Conservation (phyloP, 495 filamentous ascomycete species). For the Aspergillus hancockii region DNA sequence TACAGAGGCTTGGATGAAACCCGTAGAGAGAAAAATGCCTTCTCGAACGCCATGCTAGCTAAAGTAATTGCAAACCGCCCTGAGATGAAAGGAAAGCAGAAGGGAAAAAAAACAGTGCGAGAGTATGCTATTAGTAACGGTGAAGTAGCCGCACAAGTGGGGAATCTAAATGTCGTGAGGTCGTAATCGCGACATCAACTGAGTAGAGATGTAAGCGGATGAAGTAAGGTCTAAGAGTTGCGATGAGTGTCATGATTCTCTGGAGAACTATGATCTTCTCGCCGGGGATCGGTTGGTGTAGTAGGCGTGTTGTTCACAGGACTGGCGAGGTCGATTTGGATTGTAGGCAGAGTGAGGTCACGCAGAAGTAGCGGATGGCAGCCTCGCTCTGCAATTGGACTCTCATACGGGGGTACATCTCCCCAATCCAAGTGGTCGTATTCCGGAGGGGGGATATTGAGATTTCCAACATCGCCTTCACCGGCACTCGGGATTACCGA, state of each 20-base stretch:
- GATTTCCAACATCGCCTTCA: constrained; percentile 39
- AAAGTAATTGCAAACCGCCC: constrained; percentile 10
- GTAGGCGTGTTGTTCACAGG: constrained; percentile 34
- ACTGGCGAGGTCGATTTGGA: constrained; percentile 42
- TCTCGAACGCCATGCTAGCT: constrained; percentile 25
- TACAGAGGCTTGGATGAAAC: neutral
- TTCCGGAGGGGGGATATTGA: constrained; percentile 43
- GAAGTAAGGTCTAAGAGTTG: neutral
- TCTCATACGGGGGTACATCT: constrained; percentile 48
- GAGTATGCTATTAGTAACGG: constrained; percentile 1
- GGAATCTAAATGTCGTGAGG: constrained; percentile 1
- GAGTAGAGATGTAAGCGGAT: neutral
- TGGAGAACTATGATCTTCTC: constrained; percentile 1
- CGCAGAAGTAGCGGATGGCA: constrained; percentile 22
- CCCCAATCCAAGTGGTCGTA: constrained; percentile 53
- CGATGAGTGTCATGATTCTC: constrained; percentile 1
- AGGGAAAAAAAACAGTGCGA: constrained; percentile 10
- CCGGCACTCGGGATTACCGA: constrained; percentile 28
- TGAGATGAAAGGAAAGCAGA: neutral
- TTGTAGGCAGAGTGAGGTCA: constrained; percentile 35
- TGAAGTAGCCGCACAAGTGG: neutral
- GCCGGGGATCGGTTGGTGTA: constrained; percentile 26
- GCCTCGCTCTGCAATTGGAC: constrained; percentile 27
- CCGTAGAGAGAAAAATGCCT: neutral
- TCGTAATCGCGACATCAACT: neutral